These are phyloP conservation scores for Eimeria necatrix DNA, from an alignment of 169 alveolate genomes.

Conservation along the genomic window DNA sequence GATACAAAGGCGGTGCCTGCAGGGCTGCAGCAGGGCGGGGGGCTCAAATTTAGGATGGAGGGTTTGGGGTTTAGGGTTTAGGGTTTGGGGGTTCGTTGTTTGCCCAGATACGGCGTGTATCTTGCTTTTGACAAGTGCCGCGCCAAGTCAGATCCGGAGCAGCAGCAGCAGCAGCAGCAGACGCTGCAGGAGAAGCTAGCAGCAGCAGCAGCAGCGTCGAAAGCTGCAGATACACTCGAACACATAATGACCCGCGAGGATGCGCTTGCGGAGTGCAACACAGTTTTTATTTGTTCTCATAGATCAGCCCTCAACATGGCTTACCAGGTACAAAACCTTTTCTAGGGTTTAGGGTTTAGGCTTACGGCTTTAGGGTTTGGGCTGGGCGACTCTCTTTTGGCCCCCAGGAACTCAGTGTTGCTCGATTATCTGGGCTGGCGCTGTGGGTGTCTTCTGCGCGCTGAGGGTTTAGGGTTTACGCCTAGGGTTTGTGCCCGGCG, in stretches of 20 bases:
- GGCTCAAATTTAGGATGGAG: background rate
- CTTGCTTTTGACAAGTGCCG: constrained; percentile 53
- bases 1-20: background rate
- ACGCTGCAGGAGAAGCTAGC: constrained; percentile 58
- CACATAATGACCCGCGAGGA: constrained; percentile 81
- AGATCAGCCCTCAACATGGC: constrained; percentile 95
- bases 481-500: background rate
- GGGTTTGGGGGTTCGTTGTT: background rate
- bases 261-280: constrained; percentile 71
- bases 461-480: background rate
- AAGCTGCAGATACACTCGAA: constrained; percentile 50
- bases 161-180: constrained; percentile 55
- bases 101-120: constrained; percentile 78
- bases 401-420: background rate
- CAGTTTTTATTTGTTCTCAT: constrained; percentile 88
- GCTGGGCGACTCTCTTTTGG: background rate
- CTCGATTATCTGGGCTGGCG: too few species aligned
- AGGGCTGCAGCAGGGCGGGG: background rate
- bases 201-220: constrained; percentile 71
- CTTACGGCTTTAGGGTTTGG: background rate
- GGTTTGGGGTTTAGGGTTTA: constrained; percentile 35
- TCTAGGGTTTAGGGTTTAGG: background rate
- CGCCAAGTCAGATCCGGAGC: background rate
- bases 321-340: constrained; percentile 92
- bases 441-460: background rate